A percentile compares a stretch with the other conserved stretches of the same genome.
Evolutionary conservation across 2,329 filamentous ascomycete species (phyloP).

Genomic region (Fusarium sp.): DNA sequence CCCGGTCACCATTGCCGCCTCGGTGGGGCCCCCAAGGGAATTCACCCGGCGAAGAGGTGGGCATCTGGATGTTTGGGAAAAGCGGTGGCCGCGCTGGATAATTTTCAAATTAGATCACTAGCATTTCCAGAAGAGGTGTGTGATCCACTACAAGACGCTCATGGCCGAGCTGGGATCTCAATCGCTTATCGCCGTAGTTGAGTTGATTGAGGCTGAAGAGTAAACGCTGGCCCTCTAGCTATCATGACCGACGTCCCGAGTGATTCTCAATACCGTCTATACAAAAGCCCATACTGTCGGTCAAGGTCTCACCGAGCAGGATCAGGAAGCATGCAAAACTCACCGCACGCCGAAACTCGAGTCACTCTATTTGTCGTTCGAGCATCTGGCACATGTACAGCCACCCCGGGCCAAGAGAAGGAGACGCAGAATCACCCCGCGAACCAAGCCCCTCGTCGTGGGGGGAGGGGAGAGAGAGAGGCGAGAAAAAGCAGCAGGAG

Average conservation of each 20-base stretch:
- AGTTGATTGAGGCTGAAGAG: slow-evolving; percentile 1
- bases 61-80: slow-evolving; percentile 14
- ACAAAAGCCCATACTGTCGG: background rate
- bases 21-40: slow-evolving; percentile 40
- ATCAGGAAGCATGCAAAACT: slow-evolving; percentile 5
- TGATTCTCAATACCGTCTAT: background rate
- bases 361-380: background rate
- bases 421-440: slow-evolving; percentile 30
- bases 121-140: background rate
- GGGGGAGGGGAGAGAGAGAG: background rate
- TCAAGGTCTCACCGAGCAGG: slow-evolving; percentile 4
- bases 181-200: slow-evolving; percentile 24
- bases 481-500: slow-evolving; percentile 19
- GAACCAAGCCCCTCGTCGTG: slow-evolving; percentile 14
- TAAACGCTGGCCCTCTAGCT: background rate
- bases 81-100: slow-evolving; percentile 16
- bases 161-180: slow-evolving; percentile 22
- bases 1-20: slow-evolving; percentile 30
- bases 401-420: slow-evolving; percentile 18
- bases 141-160: background rate
- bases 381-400: slow-evolving; percentile 6
- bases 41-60: slow-evolving; percentile 43
- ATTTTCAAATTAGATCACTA: background rate
- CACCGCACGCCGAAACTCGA: slow-evolving; percentile 13
- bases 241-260: slow-evolving; percentile 6